Conservation (phyloP, 805 yeast genomes). For the Ogataea pignaliae region DNA sequence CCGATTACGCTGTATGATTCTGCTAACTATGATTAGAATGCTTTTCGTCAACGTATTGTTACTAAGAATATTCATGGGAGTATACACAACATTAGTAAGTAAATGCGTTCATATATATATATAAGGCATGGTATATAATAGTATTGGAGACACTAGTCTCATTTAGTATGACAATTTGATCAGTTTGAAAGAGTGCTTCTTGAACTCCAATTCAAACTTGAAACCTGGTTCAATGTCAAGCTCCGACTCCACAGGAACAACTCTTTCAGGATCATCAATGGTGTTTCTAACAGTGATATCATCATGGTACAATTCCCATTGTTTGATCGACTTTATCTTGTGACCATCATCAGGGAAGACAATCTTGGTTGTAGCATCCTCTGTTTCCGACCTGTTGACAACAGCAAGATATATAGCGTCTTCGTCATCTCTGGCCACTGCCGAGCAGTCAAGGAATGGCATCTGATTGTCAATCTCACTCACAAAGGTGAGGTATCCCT, state of each 20-base stretch:
- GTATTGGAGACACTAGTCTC: no score
- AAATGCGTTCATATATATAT: no score
- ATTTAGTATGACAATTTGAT: slow-evolving; percentile 4
- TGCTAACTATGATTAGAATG: no score
- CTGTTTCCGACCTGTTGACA: slow-evolving; percentile 25
- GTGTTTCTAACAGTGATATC: slow-evolving; percentile 28
- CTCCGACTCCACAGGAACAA: slow-evolving; percentile 15
- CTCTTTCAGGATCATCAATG: slow-evolving; percentile 24
- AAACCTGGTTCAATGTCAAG: slow-evolving; percentile 29
- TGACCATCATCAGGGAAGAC: slow-evolving; percentile 11
- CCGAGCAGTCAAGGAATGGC: slow-evolving; percentile 26
- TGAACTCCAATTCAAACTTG: slow-evolving; percentile 9
- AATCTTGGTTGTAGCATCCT: slow-evolving; percentile 21
- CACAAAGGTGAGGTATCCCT: slow-evolving; percentile 3
- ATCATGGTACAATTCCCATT: slow-evolving; percentile 26
- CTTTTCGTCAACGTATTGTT: no score
- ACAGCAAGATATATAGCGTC: slow-evolving; percentile 24
- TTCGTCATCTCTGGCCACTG: slow-evolving; percentile 20
- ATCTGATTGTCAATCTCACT: slow-evolving; percentile 8
- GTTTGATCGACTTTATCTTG: slow-evolving; percentile 8
- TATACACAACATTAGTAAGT: no score
- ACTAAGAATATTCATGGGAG: no score
- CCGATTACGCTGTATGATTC: no score
- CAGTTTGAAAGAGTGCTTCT: slow-evolving; percentile 22
- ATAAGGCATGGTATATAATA: no score